Evolutionary conservation across 1,284 basidiomycete species (phyloP), one percentile per base, ranked within the genome.

Genomic region (Salmacisia buchloeana): DNA sequence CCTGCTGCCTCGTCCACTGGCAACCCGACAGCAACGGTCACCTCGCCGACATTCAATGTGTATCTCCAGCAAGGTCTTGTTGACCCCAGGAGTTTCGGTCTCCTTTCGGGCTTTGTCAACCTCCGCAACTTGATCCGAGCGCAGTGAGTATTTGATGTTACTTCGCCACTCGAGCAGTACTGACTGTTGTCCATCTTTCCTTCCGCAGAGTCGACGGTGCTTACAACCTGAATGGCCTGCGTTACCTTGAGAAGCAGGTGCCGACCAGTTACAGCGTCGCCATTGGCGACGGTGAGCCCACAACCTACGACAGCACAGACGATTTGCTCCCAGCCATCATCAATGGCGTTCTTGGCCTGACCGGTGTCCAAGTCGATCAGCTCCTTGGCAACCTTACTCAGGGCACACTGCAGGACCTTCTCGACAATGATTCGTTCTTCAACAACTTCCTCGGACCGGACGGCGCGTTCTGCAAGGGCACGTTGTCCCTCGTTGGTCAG

Each of bases 81-180:
- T 27, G 27, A 49, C 25, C 13, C 13, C 5, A 12, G 45, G 6
- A 29, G 29, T 15, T 18, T 33, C 21, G 33, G 29, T 15, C 49
- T 54, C 12, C 9, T 54, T 9, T 29, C 27, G 3, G 29, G 49
- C 2, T 2, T 12, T 15, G 29, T 54, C 49, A 15, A 54, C 49
- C 49, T 54, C 49, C 13, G 2, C 3, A 54, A 54, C 31, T 54
- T 54, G 49, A 54, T 54, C 49, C 49, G 49, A 29, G 49, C 49
- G 18, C 25, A 29, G 49, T 54, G 21, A 54, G 49, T 54, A 3
- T 27, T 10, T 5, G 5, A 23, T 27, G 9, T 23, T 52, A 29
- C 9, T 52, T n/a, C 15, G 13, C 43, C 23, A 29, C 21, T 2
- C 29, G 23, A n/a, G 9, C 23, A 5, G 27, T 52, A 5, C 46